phyloP scores from a whole-genome alignment of 805 yeast species.

The Saccharomyces paradoxus region DNA sequence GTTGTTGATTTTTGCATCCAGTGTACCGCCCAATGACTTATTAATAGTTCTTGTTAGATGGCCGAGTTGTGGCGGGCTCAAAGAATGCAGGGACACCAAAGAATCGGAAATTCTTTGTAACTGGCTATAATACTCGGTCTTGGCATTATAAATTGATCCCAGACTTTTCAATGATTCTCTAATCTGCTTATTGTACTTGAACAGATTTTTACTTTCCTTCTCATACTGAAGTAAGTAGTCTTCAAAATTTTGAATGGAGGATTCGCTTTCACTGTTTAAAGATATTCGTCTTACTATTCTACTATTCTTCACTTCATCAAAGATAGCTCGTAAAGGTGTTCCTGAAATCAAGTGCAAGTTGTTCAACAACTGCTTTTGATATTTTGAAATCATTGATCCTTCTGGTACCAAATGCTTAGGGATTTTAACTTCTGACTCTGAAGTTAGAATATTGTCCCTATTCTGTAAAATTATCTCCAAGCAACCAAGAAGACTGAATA shows the following conservation, averaged over 20 bases:
- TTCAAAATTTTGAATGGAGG: constrained; percentile 15
- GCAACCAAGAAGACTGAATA: constrained; percentile 49
- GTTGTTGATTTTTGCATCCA: constrained; percentile 18
- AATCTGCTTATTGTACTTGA: constrained; percentile 19
- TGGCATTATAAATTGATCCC: constrained; percentile 65
- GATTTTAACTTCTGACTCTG: constrained; percentile 23
- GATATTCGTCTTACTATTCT: constrained; percentile 15
- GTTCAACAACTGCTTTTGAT: constrained; percentile 26
- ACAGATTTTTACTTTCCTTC: constrained; percentile 12
- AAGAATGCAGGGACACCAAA: constrained; percentile 44
- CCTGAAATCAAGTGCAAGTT: constrained; percentile 19
- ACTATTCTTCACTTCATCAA: constrained; percentile 29
- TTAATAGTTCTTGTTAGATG: constrained; percentile 17
- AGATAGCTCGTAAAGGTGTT: constrained; percentile 23
- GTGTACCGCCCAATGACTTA: constrained; percentile 1
- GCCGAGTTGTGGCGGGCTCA: constrained; percentile 13
- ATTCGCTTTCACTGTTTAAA: constrained; percentile 1
- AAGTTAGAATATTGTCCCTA: constrained; percentile 27
- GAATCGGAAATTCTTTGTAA: constrained; percentile 82
- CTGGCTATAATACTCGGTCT: constrained; percentile 74
- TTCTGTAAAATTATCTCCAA: constrained; percentile 42
- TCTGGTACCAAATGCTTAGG: constrained; percentile 11
- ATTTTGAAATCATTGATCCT: constrained; percentile 24
- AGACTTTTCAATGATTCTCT: constrained; percentile 42
- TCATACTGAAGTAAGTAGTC: constrained; percentile 21